These are phyloP conservation scores for Lactifluus rugatus DNA, from an alignment of 768 basidiomycete species.

Conservation along the genomic window DNA sequence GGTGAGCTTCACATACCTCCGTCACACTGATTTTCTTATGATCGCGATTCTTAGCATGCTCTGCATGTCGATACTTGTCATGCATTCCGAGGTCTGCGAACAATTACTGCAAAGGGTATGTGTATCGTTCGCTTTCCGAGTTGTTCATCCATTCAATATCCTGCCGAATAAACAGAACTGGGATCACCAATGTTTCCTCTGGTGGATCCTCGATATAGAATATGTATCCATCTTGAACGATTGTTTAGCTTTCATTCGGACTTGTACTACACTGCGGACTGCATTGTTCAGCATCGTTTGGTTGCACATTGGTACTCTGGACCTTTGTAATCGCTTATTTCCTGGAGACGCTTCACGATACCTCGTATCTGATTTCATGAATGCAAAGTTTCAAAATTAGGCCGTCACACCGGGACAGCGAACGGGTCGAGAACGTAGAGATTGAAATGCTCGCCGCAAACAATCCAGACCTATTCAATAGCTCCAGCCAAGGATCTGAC, in stretches of 20 bases:
- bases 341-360: background rate
- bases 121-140: background rate
- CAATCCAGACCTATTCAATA: conserved; percentile 26
- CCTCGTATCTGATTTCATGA: background rate
- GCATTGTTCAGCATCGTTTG: background rate
- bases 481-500: conserved; percentile 25
- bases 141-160: background rate
- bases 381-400: conserved; percentile 21
- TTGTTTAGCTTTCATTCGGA: background rate
- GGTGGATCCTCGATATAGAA: conserved; percentile 1
- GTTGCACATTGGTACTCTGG: too few relatives aligned
- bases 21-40: background rate
- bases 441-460: conserved; percentile 29
- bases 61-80: conserved; percentile 82
- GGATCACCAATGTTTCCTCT: conserved; percentile 3
- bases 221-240: background rate
- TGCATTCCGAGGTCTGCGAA: conserved; percentile 75
- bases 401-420: conserved; percentile 28
- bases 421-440: too few relatives aligned
- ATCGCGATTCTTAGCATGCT: conserved; percentile 48
- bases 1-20: conserved; percentile 36
- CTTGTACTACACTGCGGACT: background rate
- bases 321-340: background rate
- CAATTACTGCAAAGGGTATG: conserved; percentile 51
- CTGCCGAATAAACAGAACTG: conserved; percentile 1